These are phyloP conservation scores for Dactylis glomerata DNA, from an alignment of 176 grass and related monocot genomes.

Conservation along the genomic window DNA sequence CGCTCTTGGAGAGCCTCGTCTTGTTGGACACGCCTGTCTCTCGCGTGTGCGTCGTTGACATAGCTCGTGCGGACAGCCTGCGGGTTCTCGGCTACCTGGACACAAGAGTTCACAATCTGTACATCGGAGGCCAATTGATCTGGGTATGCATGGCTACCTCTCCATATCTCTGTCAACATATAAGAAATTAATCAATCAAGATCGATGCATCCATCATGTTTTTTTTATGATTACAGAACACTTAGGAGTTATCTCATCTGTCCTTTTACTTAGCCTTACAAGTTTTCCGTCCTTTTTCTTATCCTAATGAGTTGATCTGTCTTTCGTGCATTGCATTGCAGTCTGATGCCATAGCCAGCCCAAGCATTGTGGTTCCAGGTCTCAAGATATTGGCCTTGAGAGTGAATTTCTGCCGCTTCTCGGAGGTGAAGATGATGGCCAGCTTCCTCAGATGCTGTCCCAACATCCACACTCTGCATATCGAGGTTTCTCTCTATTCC, in stretches of 20 bases:
- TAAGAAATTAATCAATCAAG: background rate
- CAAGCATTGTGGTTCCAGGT: background rate
- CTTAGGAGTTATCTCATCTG: too few relatives aligned
- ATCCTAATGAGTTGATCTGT: background rate
- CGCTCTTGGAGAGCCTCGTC: slow-evolving; percentile 21
- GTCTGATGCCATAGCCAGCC: background rate
- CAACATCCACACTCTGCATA: slow-evolving; percentile 12
- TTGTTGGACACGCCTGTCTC: too few relatives aligned
- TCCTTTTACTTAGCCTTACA: too few relatives aligned
- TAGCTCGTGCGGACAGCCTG: background rate
- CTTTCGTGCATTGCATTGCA: background rate
- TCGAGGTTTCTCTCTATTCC: background rate
- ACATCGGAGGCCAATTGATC: background rate
- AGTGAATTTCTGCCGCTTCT: slow-evolving; percentile 3
- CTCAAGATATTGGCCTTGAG: slow-evolving; percentile 4
- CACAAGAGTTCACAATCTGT: background rate
- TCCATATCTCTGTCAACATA: background rate
- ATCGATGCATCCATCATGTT: background rate
- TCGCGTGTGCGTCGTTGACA: too few relatives aligned
- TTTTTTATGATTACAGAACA: background rate
- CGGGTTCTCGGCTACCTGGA: background rate
- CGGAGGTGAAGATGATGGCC: background rate
- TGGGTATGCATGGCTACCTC: background rate
- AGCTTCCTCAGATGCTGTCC: slow-evolving; percentile 36
- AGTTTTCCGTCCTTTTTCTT: too few relatives aligned